Percentiles rank a stretch among this genome's conserved stretches.
phyloP scores from a whole-genome alignment of 331 rosid genomes.

The Spiraea crenata region DNA sequence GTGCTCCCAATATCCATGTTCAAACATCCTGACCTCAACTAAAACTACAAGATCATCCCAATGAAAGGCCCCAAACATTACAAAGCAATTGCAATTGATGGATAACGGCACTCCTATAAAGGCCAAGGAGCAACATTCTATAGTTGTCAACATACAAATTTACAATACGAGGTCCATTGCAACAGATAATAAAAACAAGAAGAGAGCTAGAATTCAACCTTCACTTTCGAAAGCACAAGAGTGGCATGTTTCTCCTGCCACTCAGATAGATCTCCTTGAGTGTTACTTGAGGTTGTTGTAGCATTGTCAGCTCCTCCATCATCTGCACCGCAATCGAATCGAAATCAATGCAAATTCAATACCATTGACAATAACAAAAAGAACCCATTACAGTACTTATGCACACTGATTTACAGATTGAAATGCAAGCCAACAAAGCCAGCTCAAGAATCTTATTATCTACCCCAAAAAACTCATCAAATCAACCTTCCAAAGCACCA shows the following conservation, averaged over 20 bases:
- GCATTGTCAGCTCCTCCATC: constrained; percentile 26
- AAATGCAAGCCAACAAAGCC: not conserved
- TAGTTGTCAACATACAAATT: not conserved
- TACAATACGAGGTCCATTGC: not conserved
- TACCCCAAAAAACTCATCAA: not conserved
- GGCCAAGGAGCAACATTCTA: constrained; percentile 2
- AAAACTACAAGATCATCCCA: not conserved
- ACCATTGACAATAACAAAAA: not conserved
- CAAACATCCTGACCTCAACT: not conserved
- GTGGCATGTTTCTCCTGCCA: constrained; percentile 57
- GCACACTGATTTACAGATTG: not conserved
- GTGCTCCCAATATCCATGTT: not conserved
- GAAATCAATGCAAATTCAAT: not conserved
- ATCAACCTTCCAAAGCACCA: not conserved
- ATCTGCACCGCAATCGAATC: constrained; percentile 17
- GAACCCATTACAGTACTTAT: not conserved
- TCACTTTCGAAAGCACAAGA: constrained; percentile 45
- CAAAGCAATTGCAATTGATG: constrained; percentile 1
- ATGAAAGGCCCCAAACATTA: constrained; percentile 1
- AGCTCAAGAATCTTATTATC: not conserved
- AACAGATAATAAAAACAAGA: not conserved
- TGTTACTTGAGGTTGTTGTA: constrained; percentile 22
- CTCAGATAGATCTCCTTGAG: constrained; percentile 39
- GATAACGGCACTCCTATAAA: not conserved
- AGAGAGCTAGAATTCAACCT: constrained; percentile 30